phyloP scores from a whole-genome alignment of 202 grass and related monocot species.

The Carex sylvatica region DNA sequence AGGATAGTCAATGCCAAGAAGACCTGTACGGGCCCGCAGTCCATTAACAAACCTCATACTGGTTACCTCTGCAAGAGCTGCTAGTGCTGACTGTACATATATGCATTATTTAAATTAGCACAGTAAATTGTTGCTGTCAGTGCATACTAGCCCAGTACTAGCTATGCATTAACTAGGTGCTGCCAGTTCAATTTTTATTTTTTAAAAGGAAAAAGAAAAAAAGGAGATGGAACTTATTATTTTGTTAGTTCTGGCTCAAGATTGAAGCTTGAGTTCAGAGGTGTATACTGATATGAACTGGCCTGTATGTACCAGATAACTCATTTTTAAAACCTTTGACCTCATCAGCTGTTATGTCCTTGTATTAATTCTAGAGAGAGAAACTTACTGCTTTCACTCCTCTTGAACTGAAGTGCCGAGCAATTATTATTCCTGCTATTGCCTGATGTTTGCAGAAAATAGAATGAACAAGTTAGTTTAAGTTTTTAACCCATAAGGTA shows the following conservation, averaged over 20 bases:
- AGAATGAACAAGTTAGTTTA: slow-evolving; percentile 16
- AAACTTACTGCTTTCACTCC: slow-evolving; percentile 74
- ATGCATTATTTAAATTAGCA: slow-evolving; percentile 27
- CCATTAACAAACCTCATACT: slow-evolving; percentile 97
- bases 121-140: background rate
- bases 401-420: slow-evolving; percentile 60
- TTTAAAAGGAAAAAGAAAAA: background rate
- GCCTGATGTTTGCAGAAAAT: slow-evolving; percentile 57
- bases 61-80: slow-evolving; percentile 78
- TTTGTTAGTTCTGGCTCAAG: slow-evolving; percentile 1
- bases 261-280: background rate
- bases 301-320: background rate
- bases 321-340: background rate
- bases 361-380: background rate
- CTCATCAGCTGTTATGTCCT: background rate
- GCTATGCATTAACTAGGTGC: background rate
- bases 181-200: background rate
- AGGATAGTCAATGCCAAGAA: slow-evolving; percentile 94
- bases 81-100: slow-evolving; percentile 56
- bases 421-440: slow-evolving; percentile 84
- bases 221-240: background rate
- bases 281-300: background rate
- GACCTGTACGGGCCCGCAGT: slow-evolving; percentile 60
- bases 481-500: background rate
- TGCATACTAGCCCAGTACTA: background rate